These are phyloP conservation scores for Rosa rugosa DNA, from an alignment of 306 rosid species.

Conservation along the genomic window DNA sequence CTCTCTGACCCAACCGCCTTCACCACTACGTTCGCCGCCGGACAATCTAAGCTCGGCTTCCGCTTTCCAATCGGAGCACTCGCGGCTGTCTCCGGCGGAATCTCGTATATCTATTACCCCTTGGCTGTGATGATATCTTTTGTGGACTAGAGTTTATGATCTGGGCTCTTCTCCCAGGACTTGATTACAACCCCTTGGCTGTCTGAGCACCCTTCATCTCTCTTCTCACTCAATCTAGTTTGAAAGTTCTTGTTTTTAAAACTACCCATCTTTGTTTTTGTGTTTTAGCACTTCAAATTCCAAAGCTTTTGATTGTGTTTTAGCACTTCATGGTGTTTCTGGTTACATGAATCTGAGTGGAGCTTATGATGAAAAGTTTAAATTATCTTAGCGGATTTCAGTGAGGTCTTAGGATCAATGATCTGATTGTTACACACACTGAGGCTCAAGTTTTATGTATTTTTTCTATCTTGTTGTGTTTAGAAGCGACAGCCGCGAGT, in stretches of 20 bases:
- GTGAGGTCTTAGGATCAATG: constrained; percentile 72
- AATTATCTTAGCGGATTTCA: constrained; percentile 97
- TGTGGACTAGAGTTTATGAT: constrained; percentile 98
- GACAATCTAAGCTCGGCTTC: too few relatives aligned
- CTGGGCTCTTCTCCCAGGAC: constrained; percentile 52
- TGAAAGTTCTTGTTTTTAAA: too few relatives aligned
- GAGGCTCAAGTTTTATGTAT: constrained; percentile 36
- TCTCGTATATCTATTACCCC: too few relatives aligned
- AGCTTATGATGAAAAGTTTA: constrained; percentile 68
- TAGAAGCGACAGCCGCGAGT: too few relatives aligned
- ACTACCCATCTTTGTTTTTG: too few relatives aligned
- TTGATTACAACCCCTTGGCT: constrained; percentile 95
- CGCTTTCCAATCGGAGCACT: too few relatives aligned
- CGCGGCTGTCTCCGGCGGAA: too few relatives aligned
- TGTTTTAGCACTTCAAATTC: not conserved
- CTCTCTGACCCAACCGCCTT: too few relatives aligned
- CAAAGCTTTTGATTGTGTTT: not conserved
- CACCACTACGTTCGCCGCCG: too few relatives aligned
- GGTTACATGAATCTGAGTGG: not conserved
- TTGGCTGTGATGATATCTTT: constrained; percentile 68
- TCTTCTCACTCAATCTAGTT: not conserved
- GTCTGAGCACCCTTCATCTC: constrained; percentile 67
- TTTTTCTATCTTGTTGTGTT: not conserved
- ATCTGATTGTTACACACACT: constrained; percentile 98
- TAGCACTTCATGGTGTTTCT: not conserved